Percentiles rank a stretch among this genome's conserved stretches.
Conservation (phyloP, 345 rosid genomes). For the Mallotus nudiflorus region DNA sequence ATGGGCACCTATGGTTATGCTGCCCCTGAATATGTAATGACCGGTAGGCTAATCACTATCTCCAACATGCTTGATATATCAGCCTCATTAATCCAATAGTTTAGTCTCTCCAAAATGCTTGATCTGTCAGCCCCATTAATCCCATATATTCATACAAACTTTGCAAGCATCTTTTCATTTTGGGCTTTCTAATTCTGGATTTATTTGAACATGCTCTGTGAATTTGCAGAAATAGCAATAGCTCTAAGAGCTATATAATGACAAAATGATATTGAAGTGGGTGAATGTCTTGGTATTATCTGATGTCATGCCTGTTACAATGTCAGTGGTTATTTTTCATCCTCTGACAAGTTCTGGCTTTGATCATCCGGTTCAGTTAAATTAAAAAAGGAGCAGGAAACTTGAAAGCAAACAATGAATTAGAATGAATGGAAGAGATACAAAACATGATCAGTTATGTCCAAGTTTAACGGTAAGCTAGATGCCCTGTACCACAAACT, state of each 20-base stretch:
- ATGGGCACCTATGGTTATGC: slow-evolving; percentile 99
- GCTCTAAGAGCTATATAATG: background rate
- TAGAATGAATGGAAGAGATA: too few species aligned
- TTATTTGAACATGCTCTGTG: background rate
- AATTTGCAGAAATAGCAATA: background rate
- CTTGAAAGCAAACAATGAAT: background rate
- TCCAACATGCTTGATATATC: background rate
- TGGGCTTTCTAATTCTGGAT: background rate
- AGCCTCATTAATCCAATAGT: too few species aligned
- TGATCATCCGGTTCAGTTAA: background rate
- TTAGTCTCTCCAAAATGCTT: slow-evolving; percentile 2
- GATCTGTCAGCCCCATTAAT: background rate
- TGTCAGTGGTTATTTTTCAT: background rate
- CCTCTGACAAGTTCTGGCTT: background rate
- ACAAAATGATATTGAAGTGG: background rate
- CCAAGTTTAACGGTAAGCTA: background rate
- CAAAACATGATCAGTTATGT: background rate
- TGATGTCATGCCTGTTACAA: background rate
- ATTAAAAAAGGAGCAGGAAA: background rate
- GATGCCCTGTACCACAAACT: background rate
- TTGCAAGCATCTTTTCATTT: background rate
- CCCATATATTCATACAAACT: too few species aligned
- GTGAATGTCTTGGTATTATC: background rate
- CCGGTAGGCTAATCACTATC: slow-evolving; percentile 56
- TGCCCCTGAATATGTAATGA: slow-evolving; percentile 96